Evolutionary conservation across 192 early-diverging fungal species (phyloP).

Genomic region (Phycomyces blakesleeanus): DNA sequence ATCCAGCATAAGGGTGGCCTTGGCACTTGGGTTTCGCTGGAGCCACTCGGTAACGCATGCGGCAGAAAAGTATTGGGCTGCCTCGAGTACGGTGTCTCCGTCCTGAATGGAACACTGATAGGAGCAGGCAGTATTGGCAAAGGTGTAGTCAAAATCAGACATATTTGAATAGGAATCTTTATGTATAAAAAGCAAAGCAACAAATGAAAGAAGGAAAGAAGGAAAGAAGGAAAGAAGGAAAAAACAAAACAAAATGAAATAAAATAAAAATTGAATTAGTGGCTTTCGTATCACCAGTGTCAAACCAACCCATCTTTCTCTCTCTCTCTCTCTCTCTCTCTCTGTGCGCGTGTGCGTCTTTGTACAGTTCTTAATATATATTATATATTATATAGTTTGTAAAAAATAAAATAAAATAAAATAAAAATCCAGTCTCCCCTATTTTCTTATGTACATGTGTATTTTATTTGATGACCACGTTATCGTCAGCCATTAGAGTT

Average conservation of each 20-base stretch:
- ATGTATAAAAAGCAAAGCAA: not conserved
- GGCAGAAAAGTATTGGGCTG: constrained; percentile 7
- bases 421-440: not conserved
- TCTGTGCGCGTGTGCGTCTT: no score
- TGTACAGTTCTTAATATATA: no score
- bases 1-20: constrained; percentile 17
- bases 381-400: no score
- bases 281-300: constrained; percentile 1
- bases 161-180: no score
- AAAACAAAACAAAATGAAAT: no score
- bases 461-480: not conserved
- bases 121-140: constrained; percentile 9
- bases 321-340: no score
- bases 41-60: constrained; percentile 15
- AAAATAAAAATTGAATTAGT: not conserved
- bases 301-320: not conserved
- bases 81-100: constrained; percentile 9
- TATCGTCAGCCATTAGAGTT: not conserved
- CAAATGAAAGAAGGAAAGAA: no score
- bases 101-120: constrained; percentile 17
- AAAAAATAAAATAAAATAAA: no score
- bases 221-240: no score
- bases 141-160: constrained; percentile 5
- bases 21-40: constrained; percentile 13
- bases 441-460: no score